Percentiles rank a stretch among this genome's conserved stretches.
phyloP scores from a whole-genome alignment of 371 early-diverging fungal genomes.

The Mortierella sp. region DNA sequence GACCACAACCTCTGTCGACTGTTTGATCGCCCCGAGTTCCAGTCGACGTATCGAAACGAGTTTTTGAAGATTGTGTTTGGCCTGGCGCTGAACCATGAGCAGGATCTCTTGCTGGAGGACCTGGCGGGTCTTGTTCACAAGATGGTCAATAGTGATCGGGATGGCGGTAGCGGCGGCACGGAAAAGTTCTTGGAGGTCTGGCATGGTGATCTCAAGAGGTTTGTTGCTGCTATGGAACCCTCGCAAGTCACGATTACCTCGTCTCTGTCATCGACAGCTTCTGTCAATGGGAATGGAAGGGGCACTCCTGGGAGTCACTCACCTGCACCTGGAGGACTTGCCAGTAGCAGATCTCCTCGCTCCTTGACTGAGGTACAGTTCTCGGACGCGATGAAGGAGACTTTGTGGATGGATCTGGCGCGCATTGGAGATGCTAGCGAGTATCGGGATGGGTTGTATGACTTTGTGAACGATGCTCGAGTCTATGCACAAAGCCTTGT shows the following conservation, averaged over 20 bases:
- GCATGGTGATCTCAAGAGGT: slow-evolving; percentile 43
- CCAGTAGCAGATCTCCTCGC: background rate
- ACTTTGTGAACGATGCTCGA: slow-evolving; percentile 51
- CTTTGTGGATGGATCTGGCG: slow-evolving; percentile 38
- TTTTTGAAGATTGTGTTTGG: slow-evolving; percentile 44
- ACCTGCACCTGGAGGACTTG: slow-evolving; percentile 15
- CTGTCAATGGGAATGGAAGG: background rate
- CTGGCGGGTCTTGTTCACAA: slow-evolving; percentile 39
- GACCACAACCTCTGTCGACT: slow-evolving; percentile 38
- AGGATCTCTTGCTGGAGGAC: slow-evolving; percentile 49
- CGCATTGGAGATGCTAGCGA: slow-evolving; percentile 30
- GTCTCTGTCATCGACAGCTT: background rate
- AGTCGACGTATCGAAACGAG: slow-evolving; percentile 28
- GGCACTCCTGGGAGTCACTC: slow-evolving; percentile 4
- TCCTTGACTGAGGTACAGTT: slow-evolving; percentile 8
- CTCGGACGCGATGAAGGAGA: slow-evolving; percentile 36
- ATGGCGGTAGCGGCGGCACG: background rate
- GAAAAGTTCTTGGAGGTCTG: slow-evolving; percentile 35
- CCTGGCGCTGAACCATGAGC: slow-evolving; percentile 30
- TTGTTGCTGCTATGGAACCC: slow-evolving; percentile 35
- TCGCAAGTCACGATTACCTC: slow-evolving; percentile 18
- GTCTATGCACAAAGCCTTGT: slow-evolving; percentile 45
- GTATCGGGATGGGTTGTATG: slow-evolving; percentile 46
- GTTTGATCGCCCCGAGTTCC: slow-evolving; percentile 48
- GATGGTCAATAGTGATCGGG: slow-evolving; percentile 29